phyloP scores from a whole-genome alignment of 2,329 filamentous ascomycete species.

The Trichophyton mentagrophytes region DNA sequence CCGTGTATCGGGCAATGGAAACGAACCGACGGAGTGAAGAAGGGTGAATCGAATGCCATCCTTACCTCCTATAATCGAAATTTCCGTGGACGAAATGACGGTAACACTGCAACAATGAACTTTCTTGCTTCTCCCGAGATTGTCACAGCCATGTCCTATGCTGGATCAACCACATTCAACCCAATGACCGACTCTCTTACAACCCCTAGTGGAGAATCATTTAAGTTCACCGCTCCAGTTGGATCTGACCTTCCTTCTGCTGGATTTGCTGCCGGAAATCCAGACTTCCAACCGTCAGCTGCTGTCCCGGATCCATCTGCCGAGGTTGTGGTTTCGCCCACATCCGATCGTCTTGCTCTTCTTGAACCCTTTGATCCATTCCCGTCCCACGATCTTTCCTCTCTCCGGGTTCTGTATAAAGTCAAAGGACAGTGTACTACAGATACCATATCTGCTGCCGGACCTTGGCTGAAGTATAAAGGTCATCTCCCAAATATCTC shows the following conservation, averaged over 20 bases:
- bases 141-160: slow-evolving; percentile 90
- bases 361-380: slow-evolving; percentile 85
- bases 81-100: slow-evolving; percentile 93
- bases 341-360: slow-evolving; percentile 78
- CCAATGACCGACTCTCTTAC: slow-evolving; percentile 75
- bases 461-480: slow-evolving; percentile 98
- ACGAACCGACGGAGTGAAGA: slow-evolving; percentile 69
- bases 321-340: slow-evolving; percentile 65
- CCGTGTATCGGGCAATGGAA: slow-evolving; percentile 94
- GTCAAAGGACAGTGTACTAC: slow-evolving; percentile 97
- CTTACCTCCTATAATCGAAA: slow-evolving; percentile 97
- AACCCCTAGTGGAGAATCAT: slow-evolving; percentile 65
- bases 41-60: slow-evolving; percentile 85
- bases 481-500: slow-evolving; percentile 96
- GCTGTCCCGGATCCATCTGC: slow-evolving; percentile 58
- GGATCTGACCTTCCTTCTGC: slow-evolving; percentile 49
- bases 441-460: slow-evolving; percentile 93
- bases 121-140: slow-evolving; percentile 95
- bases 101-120: slow-evolving; percentile 95
- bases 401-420: slow-evolving; percentile 83
- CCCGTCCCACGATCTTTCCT: slow-evolving; percentile 59
- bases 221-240: slow-evolving; percentile 68
- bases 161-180: slow-evolving; percentile 89
- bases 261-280: slow-evolving; percentile 72
- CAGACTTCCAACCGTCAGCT: slow-evolving; percentile 58